Percentiles rank a stretch among this genome's conserved stretches.
These are phyloP conservation scores for Leccinum truebloodii DNA, from an alignment of 768 basidiomycete species.

Conservation along the genomic window DNA sequence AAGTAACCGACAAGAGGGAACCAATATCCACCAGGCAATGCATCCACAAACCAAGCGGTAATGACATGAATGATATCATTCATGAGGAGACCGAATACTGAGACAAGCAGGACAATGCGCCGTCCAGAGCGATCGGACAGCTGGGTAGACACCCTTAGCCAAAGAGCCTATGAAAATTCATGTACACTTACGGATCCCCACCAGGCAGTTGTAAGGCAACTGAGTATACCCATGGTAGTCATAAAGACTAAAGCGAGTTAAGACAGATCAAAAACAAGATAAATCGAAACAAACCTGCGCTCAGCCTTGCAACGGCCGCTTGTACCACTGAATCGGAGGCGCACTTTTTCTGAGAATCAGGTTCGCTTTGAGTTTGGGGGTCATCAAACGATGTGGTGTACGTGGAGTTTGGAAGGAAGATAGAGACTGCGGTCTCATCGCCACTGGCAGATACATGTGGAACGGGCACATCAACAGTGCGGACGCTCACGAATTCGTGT, in stretches of 20 bases:
- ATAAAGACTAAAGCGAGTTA: slow-evolving; percentile 49
- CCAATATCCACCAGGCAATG: slow-evolving; percentile 81
- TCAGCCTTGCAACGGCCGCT: slow-evolving; percentile 67
- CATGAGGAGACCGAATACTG: slow-evolving; percentile 58
- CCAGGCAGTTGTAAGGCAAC: slow-evolving; percentile 79
- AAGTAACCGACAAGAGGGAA: slow-evolving; percentile 67
- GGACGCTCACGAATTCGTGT: neutral
- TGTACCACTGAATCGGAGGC: slow-evolving; percentile 70
- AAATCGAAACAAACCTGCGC: slow-evolving; percentile 47
- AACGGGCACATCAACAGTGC: neutral
- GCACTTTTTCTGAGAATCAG: slow-evolving; percentile 40
- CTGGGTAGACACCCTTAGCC: slow-evolving; percentile 34
- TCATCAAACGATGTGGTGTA: slow-evolving; percentile 1
- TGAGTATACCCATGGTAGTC: slow-evolving; percentile 67
- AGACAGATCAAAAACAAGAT: neutral
- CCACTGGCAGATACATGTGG: neutral
- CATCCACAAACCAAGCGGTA: slow-evolving; percentile 56
- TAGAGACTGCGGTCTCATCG: neutral
- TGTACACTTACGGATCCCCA: slow-evolving; percentile 72
- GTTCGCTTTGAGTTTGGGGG: neutral
- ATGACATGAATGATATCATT: slow-evolving; percentile 68
- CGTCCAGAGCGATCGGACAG: slow-evolving; percentile 81
- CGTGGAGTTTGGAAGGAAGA: slow-evolving; percentile 6
- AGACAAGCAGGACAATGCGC: slow-evolving; percentile 60
- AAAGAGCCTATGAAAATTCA: neutral